Percentiles rank a stretch among this genome's conserved stretches.
phyloP scores from a whole-genome alignment of 192 early-diverging fungal species.

The Backusella morwellensis region DNA sequence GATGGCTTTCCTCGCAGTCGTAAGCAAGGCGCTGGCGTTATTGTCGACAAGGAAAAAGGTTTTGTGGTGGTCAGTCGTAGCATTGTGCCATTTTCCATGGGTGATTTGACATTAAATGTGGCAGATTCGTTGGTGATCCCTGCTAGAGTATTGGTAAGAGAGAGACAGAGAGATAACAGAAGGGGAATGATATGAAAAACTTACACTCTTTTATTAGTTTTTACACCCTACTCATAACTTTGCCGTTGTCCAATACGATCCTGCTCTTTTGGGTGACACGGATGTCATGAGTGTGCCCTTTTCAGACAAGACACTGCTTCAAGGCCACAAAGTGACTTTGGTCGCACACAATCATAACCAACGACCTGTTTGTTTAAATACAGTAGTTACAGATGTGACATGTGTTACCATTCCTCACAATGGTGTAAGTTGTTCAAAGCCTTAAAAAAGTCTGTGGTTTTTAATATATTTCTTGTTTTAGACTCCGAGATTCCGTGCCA shows the following conservation, averaged over 20 bases:
- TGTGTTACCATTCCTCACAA: constrained; percentile 58
- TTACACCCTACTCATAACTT: constrained; percentile 91
- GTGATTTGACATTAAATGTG: constrained; percentile 79
- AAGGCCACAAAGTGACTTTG: constrained; percentile 62
- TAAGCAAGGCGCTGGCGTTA: constrained; percentile 71
- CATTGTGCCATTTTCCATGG: constrained; percentile 73
- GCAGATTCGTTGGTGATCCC: constrained; percentile 84
- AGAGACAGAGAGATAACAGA: background rate
- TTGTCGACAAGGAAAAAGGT: constrained; percentile 77
- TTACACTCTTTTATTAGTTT: constrained; percentile 36
- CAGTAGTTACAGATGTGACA: constrained; percentile 60
- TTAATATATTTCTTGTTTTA: constrained; percentile 7
- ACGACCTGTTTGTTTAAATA: constrained; percentile 57
- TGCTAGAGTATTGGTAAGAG: constrained; percentile 55
- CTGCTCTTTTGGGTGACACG: constrained; percentile 69
- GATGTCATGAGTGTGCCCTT: constrained; percentile 64
- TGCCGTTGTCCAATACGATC: constrained; percentile 82
- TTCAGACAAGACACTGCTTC: constrained; percentile 53
- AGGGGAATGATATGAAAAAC: too few relatives aligned
- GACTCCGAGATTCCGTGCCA: constrained; percentile 63
- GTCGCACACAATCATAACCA: constrained; percentile 59
- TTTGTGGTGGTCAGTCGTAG: constrained; percentile 79
- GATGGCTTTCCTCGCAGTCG: constrained; percentile 71
- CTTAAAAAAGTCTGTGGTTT: background rate
- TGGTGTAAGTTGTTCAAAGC: constrained; percentile 24